phyloP scores from a whole-genome alignment of 2,329 filamentous ascomycete genomes.

The Epichloe uncinata region DNA sequence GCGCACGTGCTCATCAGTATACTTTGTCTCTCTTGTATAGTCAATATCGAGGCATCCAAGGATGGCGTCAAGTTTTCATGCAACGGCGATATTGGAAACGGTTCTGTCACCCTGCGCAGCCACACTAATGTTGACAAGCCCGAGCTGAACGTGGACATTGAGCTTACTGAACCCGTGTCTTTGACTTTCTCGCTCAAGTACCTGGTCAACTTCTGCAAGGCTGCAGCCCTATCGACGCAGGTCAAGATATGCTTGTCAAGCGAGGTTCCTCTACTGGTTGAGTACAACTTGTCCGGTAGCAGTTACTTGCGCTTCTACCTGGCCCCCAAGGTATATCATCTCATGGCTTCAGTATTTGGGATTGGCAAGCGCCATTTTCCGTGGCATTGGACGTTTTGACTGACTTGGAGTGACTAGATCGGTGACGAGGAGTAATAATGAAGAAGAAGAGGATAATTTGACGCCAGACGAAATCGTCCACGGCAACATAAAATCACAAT shows the following conservation, averaged over 20 bases:
- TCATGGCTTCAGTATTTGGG: background rate
- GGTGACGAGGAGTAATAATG: conserved; percentile 24
- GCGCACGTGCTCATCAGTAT: background rate
- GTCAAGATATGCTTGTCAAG: conserved; percentile 93
- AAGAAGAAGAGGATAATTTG: background rate
- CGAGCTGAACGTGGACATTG: conserved; percentile 72
- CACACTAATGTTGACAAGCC: conserved; percentile 86
- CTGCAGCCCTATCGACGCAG: conserved; percentile 62
- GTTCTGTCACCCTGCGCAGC: conserved; percentile 79
- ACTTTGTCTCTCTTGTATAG: conserved; percentile 29
- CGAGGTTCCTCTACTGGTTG: conserved; percentile 90
- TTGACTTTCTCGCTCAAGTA: conserved; percentile 99
- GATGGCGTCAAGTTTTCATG: conserved; percentile 94
- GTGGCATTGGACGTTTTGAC: background rate
- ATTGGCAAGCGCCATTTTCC: background rate
- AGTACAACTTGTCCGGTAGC: conserved; percentile 70
- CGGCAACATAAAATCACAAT: conserved; percentile 7
- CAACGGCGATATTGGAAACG: conserved; percentile 90
- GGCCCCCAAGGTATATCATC: conserved; percentile 71
- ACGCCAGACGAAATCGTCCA: background rate
- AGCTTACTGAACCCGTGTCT: conserved; percentile 80
- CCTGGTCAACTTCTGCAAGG: conserved; percentile 99
- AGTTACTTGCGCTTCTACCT: conserved; percentile 95
- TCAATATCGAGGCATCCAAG: conserved; percentile 91
- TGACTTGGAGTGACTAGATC: conserved; percentile 15